phyloP scores from a whole-genome alignment of 768 basidiomycete genomes.

The Pholiota conissans region DNA sequence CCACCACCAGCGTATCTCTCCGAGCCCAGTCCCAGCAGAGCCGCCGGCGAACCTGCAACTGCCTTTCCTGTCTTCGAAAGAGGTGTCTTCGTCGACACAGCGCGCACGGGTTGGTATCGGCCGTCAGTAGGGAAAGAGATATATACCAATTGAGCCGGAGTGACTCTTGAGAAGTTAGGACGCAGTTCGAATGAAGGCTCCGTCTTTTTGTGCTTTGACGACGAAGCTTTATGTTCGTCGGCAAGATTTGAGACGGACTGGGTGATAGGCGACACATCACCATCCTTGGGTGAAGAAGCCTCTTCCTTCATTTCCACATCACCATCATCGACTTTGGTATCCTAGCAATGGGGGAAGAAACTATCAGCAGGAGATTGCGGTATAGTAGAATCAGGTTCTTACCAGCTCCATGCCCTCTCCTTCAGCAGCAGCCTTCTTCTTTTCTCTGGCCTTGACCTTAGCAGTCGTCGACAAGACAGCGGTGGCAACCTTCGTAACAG shows the following conservation, averaged over 20 bases:
- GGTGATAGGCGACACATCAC: conserved; percentile 58
- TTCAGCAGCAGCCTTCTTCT: conserved; percentile 85
- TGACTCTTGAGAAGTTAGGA: conserved; percentile 90
- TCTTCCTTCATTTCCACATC: conserved; percentile 85
- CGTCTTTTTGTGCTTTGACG: conserved; percentile 53
- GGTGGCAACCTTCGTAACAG: conserved; percentile 87
- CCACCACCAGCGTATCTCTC: conserved; percentile 79
- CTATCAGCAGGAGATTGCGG: conserved; percentile 1
- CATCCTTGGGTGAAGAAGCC: conserved; percentile 42
- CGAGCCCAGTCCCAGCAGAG: conserved; percentile 35
- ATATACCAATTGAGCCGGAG: conserved; percentile 83
- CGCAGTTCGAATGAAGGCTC: conserved; percentile 79
- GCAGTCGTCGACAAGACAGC: conserved; percentile 97
- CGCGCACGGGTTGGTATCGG: conserved; percentile 88
- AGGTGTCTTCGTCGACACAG: conserved; percentile 55
- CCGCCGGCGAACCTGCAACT: conserved; percentile 25
- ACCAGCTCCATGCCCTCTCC: conserved; percentile 84
- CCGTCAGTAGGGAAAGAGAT: conserved; percentile 78
- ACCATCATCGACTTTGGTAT: conserved; percentile 39
- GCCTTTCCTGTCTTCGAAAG: conserved; percentile 35
- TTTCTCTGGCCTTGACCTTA: conserved; percentile 93
- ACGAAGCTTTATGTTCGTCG: conserved; percentile 37
- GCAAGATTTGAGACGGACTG: conserved; percentile 52
- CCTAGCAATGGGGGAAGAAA: conserved; percentile 33
- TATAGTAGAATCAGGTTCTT: conserved; percentile 27